Evolutionary conservation across 2,329 filamentous ascomycete genomes (phyloP).

Genomic region (Diaporthe amygdali): DNA sequence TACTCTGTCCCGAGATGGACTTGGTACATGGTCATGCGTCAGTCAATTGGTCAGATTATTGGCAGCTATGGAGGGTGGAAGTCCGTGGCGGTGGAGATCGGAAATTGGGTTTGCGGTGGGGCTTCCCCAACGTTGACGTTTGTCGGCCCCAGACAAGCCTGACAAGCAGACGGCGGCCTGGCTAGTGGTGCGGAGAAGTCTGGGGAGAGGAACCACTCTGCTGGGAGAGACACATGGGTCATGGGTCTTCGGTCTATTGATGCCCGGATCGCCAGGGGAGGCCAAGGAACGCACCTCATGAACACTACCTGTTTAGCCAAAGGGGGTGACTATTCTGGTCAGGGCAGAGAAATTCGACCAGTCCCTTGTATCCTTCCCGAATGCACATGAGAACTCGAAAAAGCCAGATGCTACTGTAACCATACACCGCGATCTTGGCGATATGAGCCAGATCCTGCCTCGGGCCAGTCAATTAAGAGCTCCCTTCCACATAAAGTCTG

Average conservation of each 20-base stretch:
- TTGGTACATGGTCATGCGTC: neutral
- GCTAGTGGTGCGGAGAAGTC: conserved; percentile 13
- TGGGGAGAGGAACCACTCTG: conserved; percentile 1
- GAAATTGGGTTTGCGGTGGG: conserved; percentile 3
- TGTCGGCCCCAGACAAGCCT: neutral
- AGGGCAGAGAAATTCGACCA: neutral
- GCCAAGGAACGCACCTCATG: conserved; percentile 1
- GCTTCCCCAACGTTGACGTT: conserved; percentile 3
- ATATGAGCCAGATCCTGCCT: neutral
- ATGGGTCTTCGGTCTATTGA: conserved; percentile 14
- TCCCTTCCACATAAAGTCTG: neutral
- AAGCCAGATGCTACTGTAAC: neutral
- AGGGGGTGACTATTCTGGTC: neutral
- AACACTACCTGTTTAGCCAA: neutral
- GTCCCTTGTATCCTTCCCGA: neutral
- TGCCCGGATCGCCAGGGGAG: conserved; percentile 8
- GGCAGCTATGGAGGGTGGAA: conserved; percentile 7
- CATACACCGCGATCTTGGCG: neutral
- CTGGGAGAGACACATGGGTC: neutral
- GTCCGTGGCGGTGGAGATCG: neutral
- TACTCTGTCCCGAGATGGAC: neutral
- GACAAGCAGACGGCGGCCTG: neutral
- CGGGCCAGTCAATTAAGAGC: neutral
- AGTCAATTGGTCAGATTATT: conserved; percentile 7
- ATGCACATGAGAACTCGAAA: neutral